Evolutionary conservation across 23 red algal species (phyloP).

Genomic region (Gracilaria domingensis): DNA sequence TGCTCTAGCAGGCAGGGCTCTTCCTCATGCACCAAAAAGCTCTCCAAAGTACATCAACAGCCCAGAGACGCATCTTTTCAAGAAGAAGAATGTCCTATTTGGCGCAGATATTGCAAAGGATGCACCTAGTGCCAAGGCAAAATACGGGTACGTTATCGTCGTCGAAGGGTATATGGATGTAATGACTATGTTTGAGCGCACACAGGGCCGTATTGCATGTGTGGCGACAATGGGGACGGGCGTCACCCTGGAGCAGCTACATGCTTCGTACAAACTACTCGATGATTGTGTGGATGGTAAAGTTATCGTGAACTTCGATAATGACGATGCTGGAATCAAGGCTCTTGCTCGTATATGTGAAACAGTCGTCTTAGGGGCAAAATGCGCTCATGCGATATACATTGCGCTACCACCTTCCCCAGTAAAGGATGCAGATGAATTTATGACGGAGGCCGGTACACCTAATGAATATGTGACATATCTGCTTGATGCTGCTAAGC

Average conservation of each 20-base stretch:
- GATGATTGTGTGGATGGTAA: slow-evolving; percentile 49
- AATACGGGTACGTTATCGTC: slow-evolving; percentile 65
- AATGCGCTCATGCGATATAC: slow-evolving; percentile 47
- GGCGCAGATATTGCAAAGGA: slow-evolving; percentile 39
- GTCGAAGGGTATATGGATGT: slow-evolving; percentile 98
- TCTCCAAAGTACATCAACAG: slow-evolving; percentile 75
- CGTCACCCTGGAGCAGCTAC: slow-evolving; percentile 67
- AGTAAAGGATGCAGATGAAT: slow-evolving; percentile 80
- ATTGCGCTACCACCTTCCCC: slow-evolving; percentile 49
- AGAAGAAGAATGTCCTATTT: slow-evolving; percentile 69
- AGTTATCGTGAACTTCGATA: slow-evolving; percentile 84
- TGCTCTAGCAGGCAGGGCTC: slow-evolving; percentile 67
- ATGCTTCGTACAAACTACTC: slow-evolving; percentile 36
- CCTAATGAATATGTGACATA: slow-evolving; percentile 56
- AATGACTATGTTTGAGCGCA: slow-evolving; percentile 75
- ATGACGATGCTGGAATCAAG: slow-evolving; percentile 77
- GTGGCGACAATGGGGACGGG: slow-evolving; percentile 89
- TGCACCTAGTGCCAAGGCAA: neutral
- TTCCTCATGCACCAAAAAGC: slow-evolving; percentile 34
- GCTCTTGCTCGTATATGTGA: slow-evolving; percentile 69
- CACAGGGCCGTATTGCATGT: slow-evolving; percentile 57
- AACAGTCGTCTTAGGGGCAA: slow-evolving; percentile 39
- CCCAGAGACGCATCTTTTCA: slow-evolving; percentile 74
- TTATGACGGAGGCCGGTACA: slow-evolving; percentile 51
- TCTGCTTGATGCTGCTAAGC: slow-evolving; percentile 23